Conservation (phyloP, 2,329 filamentous ascomycete genomes). For the Penicillium occitanis region DNA sequence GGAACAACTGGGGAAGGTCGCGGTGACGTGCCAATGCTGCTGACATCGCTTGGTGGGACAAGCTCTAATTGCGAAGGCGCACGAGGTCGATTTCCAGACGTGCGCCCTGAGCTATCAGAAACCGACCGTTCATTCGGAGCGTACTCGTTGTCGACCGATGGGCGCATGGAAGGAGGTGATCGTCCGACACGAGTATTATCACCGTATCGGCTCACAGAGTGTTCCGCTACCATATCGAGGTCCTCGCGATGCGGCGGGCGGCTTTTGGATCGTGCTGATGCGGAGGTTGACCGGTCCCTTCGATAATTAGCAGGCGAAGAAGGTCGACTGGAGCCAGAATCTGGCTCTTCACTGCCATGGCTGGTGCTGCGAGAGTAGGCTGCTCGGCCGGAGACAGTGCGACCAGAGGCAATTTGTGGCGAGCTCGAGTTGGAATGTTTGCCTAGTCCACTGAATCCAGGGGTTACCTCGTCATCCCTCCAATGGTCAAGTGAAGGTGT, state of each 20-base stretch:
- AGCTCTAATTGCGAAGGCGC: conserved; percentile 38
- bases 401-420: conserved; percentile 32
- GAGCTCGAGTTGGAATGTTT: conserved; percentile 42
- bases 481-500: conserved; percentile 39
- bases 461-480: conserved; percentile 39
- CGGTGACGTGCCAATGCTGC: conserved; percentile 42
- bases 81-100: conserved; percentile 39
- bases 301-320: conserved; percentile 41
- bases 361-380: conserved; percentile 25
- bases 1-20: conserved; percentile 49
- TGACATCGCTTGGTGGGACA: conserved; percentile 26
- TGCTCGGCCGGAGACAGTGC: conserved; percentile 18
- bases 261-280: conserved; percentile 56
- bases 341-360: conserved; percentile 35
- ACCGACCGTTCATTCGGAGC: conserved; percentile 36
- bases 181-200: conserved; percentile 28
- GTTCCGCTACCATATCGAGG: conserved; percentile 52
- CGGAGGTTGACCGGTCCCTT: conserved; percentile 57
- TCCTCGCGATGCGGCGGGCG: conserved; percentile 55
- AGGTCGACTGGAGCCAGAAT: conserved; percentile 38
- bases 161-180: conserved; percentile 37
- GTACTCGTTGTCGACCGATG: conserved; percentile 38
- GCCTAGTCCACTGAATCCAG: conserved; percentile 33
- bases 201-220: conserved; percentile 36
- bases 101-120: conserved; percentile 42